Evolutionary conservation across 306 rosid genomes (phyloP).

Genomic region (Trifolium pratense): DNA sequence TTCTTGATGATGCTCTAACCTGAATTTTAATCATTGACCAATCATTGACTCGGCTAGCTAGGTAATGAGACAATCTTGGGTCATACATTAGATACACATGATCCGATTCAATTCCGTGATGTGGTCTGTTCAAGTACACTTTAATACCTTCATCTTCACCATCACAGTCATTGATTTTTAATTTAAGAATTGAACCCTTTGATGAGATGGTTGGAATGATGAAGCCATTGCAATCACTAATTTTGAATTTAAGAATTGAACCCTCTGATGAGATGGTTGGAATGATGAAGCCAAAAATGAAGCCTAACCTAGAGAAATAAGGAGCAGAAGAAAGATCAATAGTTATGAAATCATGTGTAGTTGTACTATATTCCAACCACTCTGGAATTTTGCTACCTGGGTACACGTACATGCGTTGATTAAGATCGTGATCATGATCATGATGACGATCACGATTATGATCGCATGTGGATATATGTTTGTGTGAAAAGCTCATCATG

Average conservation of each 20-base stretch:
- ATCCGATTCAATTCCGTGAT: neutral
- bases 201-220: neutral
- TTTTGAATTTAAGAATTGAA: neutral
- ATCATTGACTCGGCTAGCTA: neutral
- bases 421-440: neutral
- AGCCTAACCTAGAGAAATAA: neutral
- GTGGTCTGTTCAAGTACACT: neutral
- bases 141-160: neutral
- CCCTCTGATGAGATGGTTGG: neutral
- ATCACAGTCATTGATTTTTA: neutral
- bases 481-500: neutral
- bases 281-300: constrained; percentile 33
- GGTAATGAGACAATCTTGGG: constrained; percentile 12
- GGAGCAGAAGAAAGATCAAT: constrained; percentile 32
- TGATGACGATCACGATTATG: neutral
- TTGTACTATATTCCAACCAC: constrained; percentile 36
- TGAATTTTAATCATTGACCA: constrained; percentile 19
- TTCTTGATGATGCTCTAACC: constrained; percentile 13
- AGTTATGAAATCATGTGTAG: neutral
- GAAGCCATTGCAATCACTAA: constrained; percentile 6
- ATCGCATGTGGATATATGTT: neutral
- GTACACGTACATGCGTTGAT: constrained; percentile 18
- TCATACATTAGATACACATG: constrained; percentile 33
- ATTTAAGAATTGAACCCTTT: neutral
- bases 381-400: constrained; percentile 35